Conservation (phyloP, 441 rosid species). For the Brassica balearica region DNA sequence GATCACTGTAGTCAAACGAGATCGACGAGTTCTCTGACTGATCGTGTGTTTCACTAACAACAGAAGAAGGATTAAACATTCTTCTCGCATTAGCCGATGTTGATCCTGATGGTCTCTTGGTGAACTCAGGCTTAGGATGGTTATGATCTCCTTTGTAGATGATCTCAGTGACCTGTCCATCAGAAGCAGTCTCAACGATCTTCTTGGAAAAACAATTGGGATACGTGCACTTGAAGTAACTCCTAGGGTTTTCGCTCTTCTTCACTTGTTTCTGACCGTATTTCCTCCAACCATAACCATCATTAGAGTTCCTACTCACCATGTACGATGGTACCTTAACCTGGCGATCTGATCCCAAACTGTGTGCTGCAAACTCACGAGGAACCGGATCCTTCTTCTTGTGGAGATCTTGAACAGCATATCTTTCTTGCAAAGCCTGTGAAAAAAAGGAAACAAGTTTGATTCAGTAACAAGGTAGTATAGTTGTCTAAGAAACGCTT, state of each 20-base stretch:
- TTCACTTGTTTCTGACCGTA: conserved; percentile 97
- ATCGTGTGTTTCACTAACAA: conserved; percentile 38
- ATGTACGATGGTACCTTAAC: conserved; percentile 36
- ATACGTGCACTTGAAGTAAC: conserved; percentile 96
- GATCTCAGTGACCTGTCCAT: conserved; percentile 95
- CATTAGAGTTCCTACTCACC: conserved; percentile 17
- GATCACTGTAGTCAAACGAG: conserved; percentile 52
- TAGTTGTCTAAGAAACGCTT: background rate
- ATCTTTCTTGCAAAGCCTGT: conserved; percentile 34
- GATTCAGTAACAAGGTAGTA: conserved; percentile 7
- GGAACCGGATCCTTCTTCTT: conserved; percentile 34
- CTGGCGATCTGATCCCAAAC: conserved; percentile 32
- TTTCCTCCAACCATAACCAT: conserved; percentile 1
- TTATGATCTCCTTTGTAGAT: conserved; percentile 91
- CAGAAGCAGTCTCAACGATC: conserved; percentile 51
- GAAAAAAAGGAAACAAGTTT: background rate
- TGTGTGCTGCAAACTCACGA: conserved; percentile 29
- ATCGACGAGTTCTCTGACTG: conserved; percentile 74
- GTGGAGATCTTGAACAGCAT: conserved; percentile 23
- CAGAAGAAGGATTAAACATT: conserved; percentile 35
- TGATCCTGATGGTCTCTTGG: conserved; percentile 67
- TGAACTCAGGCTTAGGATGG: conserved; percentile 92
- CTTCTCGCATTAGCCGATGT: conserved; percentile 33
- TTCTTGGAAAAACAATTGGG: conserved; percentile 67
- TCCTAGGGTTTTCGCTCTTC: conserved; percentile 95